Percentiles rank a stretch among this genome's conserved stretches.
Conservation (phyloP, 192 early-diverging fungal genomes). For the Coemansia sp. region DNA sequence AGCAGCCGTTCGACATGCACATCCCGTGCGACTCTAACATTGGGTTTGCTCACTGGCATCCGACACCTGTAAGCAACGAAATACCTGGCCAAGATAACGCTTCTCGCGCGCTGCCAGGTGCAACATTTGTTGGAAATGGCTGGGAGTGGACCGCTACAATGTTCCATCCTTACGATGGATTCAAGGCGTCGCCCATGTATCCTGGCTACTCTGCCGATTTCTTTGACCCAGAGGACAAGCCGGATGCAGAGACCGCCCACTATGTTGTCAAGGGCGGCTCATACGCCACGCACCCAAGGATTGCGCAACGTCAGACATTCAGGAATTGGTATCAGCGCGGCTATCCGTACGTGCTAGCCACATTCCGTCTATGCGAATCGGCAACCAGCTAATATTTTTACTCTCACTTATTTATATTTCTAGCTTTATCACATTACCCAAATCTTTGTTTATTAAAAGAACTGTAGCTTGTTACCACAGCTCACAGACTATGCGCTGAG, state of each 20-base stretch:
- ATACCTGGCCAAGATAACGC: background rate
- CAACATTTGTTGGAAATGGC: conserved; percentile 49
- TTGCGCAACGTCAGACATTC: conserved; percentile 70
- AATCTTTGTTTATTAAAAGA: no score
- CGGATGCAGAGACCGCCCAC: conserved; percentile 60
- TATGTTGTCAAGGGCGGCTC: conserved; percentile 77
- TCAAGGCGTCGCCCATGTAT: conserved; percentile 65
- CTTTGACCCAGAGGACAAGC: conserved; percentile 64
- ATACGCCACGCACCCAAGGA: conserved; percentile 82
- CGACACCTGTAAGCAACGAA: conserved; percentile 26
- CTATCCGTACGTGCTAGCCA: conserved; percentile 82
- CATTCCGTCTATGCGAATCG: conserved; percentile 61
- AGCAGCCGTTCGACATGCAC: conserved; percentile 29
- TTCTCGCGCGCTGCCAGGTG: conserved; percentile 21
- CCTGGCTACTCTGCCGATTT: conserved; percentile 91
- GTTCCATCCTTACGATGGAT: conserved; percentile 63
- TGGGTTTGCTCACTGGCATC: conserved; percentile 70
- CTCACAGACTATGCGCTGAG: background rate
- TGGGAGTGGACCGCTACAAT: conserved; percentile 85
- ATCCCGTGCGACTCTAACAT: conserved; percentile 58
- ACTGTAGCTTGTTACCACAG: no score
- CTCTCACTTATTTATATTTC: no score
- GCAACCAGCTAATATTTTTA: background rate
- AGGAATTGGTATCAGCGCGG: conserved; percentile 89
- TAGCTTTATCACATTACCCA: no score